A percentile compares a stretch with the other conserved stretches of the same genome.
Conservation (phyloP, 2,329 filamentous ascomycete genomes). For the Penicillium sp. region DNA sequence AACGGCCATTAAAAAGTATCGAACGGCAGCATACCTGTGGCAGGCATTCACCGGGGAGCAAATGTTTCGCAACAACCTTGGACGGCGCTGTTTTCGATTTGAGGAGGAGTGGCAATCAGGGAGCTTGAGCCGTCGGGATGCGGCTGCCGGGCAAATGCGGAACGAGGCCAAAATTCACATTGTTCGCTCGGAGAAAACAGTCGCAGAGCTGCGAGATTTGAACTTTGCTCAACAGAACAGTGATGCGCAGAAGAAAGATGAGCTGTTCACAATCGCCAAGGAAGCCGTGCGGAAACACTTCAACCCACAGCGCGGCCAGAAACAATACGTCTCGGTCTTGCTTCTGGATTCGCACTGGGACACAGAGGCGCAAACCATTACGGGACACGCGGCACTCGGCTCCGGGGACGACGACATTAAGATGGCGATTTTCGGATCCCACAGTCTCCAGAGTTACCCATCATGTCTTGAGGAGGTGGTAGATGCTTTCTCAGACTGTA, state of each 20-base stretch:
- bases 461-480: constrained; percentile 83
- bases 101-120: constrained; percentile 93
- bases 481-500: constrained; percentile 83
- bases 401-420: constrained; percentile 66
- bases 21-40: constrained; percentile 94
- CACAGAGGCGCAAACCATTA: constrained; percentile 59
- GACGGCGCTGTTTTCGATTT: constrained; percentile 77
- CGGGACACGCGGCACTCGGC: constrained; percentile 78
- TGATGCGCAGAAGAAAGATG: constrained; percentile 62
- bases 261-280: constrained; percentile 68
- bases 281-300: constrained; percentile 76
- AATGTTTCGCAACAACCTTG: constrained; percentile 84
- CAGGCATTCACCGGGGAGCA: constrained; percentile 96
- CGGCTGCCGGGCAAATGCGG: constrained; percentile 65
- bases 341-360: constrained; percentile 90
- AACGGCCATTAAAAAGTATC: constrained; percentile 78
- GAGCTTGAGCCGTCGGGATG: constrained; percentile 69
- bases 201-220: constrained; percentile 73
- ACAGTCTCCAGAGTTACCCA: constrained; percentile 86
- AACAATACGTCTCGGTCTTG: constrained; percentile 79
- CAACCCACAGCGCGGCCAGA: constrained; percentile 66
- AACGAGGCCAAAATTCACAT: constrained; percentile 89
- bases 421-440: constrained; percentile 85
- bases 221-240: constrained; percentile 72
- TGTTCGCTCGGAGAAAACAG: constrained; percentile 73